Evolutionary conservation across 1,284 basidiomycete genomes (phyloP), one percentile per base, ranked within the genome.

Genomic region (Fomitopsis schrenkii): DNA sequence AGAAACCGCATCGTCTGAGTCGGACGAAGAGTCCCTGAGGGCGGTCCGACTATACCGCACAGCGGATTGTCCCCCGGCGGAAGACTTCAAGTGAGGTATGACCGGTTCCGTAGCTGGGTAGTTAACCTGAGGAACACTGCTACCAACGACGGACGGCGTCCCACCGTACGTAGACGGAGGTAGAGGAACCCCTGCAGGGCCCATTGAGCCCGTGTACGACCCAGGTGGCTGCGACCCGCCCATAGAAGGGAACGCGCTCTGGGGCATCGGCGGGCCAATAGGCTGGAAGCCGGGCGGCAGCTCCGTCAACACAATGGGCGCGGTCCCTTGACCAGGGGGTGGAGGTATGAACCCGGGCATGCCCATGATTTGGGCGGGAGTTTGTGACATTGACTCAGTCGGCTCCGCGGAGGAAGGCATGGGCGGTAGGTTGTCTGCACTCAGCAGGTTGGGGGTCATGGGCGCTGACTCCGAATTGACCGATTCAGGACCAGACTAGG

Each of bases 271-370:
- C 7, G 69, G 67, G 3, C 72, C 70, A 28, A 63, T 68, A 0
- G 72, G 71, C 26, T 75, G 60, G 61, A 76, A 76, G 4, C 73
- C 73, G 2, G 67, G 68, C 41, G 74, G 75, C 1, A 72, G 67
- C 45, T 71, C 62, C 0, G 62, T 30, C 3, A 67, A 44, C 9
- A 65, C 8, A 35, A 63, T 30, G 44, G 63, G 36, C 3, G 48
- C 59, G 36, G 62, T 58, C 2, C 30, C 62, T 62, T 64, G 59
- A 60, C 55, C 52, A 7, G 26, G 35, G 28, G 58, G 55, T 3
- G 66, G 59, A 28, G 65, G 68, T 44, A 65, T 65, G 30, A 66
- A 64, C 6, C 63, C 52, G n/a, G 52, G 52, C 52, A 54, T 54
- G 35, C 52, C 38, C 52, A 54, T 54, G 35, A 54, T 30, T 17